phyloP scores from a whole-genome alignment of 768 basidiomycete genomes.

The Suillus subluteus region DNA sequence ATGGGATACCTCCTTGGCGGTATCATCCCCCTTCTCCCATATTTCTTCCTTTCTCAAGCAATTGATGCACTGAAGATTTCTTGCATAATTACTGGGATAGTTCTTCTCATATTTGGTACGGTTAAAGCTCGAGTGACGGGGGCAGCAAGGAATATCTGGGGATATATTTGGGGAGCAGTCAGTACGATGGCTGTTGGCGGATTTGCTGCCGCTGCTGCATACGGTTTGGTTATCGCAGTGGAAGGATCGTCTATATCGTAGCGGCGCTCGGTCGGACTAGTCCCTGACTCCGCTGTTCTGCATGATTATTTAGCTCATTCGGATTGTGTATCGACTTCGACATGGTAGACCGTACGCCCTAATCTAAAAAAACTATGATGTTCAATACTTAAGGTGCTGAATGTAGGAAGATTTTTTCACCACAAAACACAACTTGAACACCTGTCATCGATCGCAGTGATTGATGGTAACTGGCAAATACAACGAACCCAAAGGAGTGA shows the following conservation, averaged over 20 bases:
- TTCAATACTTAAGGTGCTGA: too few species aligned
- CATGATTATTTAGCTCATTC: too few species aligned
- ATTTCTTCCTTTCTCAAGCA: conserved; percentile 84
- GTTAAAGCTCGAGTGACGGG: conserved; percentile 90
- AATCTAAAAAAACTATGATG: too few species aligned
- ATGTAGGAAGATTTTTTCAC: too few species aligned
- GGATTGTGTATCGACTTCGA: too few species aligned
- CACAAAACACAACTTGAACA: too few species aligned
- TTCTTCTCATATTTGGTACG: conserved; percentile 88
- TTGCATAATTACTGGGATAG: conserved; percentile 77
- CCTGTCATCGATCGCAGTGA: too few species aligned
- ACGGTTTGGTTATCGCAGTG: conserved; percentile 56
- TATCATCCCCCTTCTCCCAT: conserved; percentile 88
- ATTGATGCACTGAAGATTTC: conserved; percentile 73
- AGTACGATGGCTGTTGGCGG: conserved; percentile 91
- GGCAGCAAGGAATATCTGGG: conserved; percentile 61
- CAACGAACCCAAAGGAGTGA: too few species aligned
- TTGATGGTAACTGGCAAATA: too few species aligned
- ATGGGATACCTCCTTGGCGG: conserved; percentile 94
- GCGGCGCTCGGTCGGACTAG: too few species aligned
- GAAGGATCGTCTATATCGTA: conserved; percentile 32
- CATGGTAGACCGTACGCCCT: too few species aligned
- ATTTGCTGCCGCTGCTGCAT: conserved; percentile 80
- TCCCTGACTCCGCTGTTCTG: too few species aligned
- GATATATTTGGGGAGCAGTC: conserved; percentile 86